phyloP scores from a whole-genome alignment of 2,329 filamentous ascomycete genomes.

The Gnomoniopsis smithogilvyi region DNA sequence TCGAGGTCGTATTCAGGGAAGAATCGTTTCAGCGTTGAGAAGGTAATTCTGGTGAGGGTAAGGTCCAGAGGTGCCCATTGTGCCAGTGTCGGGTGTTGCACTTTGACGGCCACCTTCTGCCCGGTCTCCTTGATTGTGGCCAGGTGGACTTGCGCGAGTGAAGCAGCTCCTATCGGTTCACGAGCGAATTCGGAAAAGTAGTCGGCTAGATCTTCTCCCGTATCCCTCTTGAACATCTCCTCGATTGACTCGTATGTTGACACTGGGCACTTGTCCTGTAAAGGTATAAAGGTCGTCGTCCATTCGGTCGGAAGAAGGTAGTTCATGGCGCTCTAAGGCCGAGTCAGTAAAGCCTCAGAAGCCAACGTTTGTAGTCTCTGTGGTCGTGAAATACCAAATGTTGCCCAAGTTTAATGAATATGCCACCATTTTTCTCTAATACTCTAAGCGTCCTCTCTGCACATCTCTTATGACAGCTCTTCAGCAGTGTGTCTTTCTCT shows the following conservation, averaged over 20 bases:
- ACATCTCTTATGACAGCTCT: constrained; percentile 87
- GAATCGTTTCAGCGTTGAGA: constrained; percentile 83
- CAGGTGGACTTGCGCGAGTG: constrained; percentile 89
- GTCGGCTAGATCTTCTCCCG: constrained; percentile 72
- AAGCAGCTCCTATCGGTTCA: constrained; percentile 85
- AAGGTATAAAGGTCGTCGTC: constrained; percentile 91
- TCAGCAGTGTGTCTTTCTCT: constrained; percentile 66
- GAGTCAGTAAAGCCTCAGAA: constrained; percentile 20
- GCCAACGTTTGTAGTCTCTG: background rate
- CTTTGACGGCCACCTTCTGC: constrained; percentile 89
- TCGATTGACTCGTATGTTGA: constrained; percentile 85
- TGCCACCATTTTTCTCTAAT: constrained; percentile 92
- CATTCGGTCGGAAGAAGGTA: constrained; percentile 89
- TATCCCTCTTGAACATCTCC: constrained; percentile 82
- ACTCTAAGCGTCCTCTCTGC: constrained; percentile 82
- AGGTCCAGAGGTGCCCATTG: constrained; percentile 90
- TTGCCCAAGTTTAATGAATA: constrained; percentile 97
- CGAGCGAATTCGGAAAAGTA: constrained; percentile 83
- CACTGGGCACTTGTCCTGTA: constrained; percentile 94
- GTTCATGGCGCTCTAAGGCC: constrained; percentile 79
- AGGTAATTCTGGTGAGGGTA: constrained; percentile 81
- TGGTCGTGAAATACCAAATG: constrained; percentile 60
- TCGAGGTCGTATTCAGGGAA: constrained; percentile 98
- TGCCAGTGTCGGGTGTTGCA: constrained; percentile 86
- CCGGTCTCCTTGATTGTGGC: constrained; percentile 82